Conservation (phyloP, 257 asterid genomes). For the Anisodus acutangulus region DNA sequence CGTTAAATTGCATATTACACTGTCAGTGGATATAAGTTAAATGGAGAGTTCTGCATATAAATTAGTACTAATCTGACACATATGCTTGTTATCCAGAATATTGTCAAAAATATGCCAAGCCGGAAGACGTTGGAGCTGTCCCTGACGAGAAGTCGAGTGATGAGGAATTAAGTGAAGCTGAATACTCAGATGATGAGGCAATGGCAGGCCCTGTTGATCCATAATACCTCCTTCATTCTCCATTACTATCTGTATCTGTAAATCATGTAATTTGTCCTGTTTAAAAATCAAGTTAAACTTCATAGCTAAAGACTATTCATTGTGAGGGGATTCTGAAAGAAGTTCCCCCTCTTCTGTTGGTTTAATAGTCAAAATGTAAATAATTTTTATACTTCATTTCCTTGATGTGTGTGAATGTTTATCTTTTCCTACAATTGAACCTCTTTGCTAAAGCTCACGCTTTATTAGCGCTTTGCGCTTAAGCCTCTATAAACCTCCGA, state of each 20-base stretch:
- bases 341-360: constrained; percentile 31
- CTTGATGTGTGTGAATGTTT: neutral
- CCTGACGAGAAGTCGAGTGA: constrained; percentile 72
- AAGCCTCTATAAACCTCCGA: neutral
- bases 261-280: constrained; percentile 38
- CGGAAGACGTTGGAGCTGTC: constrained; percentile 74
- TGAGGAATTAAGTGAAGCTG: constrained; percentile 77
- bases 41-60: neutral
- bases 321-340: constrained; percentile 41
- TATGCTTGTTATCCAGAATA: constrained; percentile 55
- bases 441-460: neutral
- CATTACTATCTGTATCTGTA: constrained; percentile 39
- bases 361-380: constrained; percentile 39
- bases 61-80: neutral
- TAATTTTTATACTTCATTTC: constrained; percentile 27
- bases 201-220: constrained; percentile 75
- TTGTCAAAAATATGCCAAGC: constrained; percentile 82
- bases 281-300: constrained; percentile 31
- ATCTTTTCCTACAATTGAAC: neutral
- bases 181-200: constrained; percentile 67
- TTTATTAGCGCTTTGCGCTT: neutral
- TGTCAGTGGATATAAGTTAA: neutral
- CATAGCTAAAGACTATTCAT: constrained; percentile 47
- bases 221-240: constrained; percentile 27
- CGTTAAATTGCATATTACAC: neutral